phyloP scores from a whole-genome alignment of 225 moss, liverwort and hornwort species.

The Thuidium tamariscinum region DNA sequence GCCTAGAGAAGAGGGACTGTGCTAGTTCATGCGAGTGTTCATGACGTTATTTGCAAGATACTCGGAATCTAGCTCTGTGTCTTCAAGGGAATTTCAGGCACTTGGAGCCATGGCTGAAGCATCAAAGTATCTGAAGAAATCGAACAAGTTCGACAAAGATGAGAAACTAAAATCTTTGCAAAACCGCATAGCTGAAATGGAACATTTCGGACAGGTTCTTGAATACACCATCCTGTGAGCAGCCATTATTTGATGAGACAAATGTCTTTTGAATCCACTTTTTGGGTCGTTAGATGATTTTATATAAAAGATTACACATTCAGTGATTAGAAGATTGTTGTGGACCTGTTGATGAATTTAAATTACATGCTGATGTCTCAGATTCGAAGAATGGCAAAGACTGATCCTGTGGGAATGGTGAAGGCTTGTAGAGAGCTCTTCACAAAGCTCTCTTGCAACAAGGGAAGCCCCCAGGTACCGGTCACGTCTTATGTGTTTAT shows the following conservation, averaged over 20 bases:
- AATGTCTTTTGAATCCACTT: neutral
- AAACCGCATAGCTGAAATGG: constrained; percentile 58
- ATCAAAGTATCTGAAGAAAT: constrained; percentile 50
- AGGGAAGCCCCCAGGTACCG: constrained; percentile 32
- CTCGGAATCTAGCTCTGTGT: neutral
- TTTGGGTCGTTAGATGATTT: neutral
- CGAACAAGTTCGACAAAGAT: constrained; percentile 38
- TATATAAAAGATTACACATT: neutral
- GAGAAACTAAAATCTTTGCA: constrained; percentile 45
- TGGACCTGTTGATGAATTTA: neutral
- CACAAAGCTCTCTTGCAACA: constrained; percentile 23
- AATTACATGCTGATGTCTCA: constrained; percentile 5
- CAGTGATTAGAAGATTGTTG: neutral
- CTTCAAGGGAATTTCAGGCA: constrained; percentile 33
- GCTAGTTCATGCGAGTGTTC: neutral
- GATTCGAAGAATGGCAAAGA: constrained; percentile 71
- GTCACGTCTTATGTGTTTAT: neutral
- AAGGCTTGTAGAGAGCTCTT: constrained; percentile 64
- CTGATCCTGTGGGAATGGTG: constrained; percentile 57
- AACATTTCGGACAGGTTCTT: constrained; percentile 64
- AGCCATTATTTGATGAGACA: neutral
- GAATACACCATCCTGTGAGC: neutral
- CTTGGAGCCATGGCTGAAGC: constrained; percentile 81
- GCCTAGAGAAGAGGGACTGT: neutral
- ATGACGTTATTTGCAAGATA: neutral